Percentiles rank a stretch among this genome's conserved stretches.
Evolutionary conservation across 352 stramenopile species (phyloP).

Genomic region (Phytopythium delawarense): DNA sequence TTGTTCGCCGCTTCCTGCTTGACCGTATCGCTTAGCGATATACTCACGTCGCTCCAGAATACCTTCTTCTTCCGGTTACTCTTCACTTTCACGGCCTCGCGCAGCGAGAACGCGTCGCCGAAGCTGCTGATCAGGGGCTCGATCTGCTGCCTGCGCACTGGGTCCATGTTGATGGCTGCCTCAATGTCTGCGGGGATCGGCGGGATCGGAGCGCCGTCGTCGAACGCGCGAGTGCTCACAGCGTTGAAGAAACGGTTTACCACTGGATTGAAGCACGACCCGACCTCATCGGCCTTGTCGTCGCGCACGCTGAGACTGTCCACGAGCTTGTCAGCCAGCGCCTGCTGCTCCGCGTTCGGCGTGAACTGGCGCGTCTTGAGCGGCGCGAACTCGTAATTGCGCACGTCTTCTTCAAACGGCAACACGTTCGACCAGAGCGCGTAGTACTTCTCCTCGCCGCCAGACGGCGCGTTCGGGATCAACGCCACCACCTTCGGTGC

Average conservation of each 20-base stretch:
- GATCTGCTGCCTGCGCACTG: conserved; percentile 35
- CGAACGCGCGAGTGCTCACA: conserved; percentile 47
- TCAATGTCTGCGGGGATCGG: conserved; percentile 54
- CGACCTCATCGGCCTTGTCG: conserved; percentile 55
- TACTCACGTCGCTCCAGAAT: conserved; percentile 74
- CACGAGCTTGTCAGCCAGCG: conserved; percentile 59
- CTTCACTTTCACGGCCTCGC: conserved; percentile 66
- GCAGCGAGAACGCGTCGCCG: conserved; percentile 69
- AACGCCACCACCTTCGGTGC: conserved; percentile 72
- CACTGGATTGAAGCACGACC: conserved; percentile 67
- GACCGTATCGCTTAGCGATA: conserved; percentile 29
- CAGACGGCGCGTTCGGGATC: conserved; percentile 45
- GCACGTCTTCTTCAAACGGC: conserved; percentile 77
- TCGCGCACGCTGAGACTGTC: conserved; percentile 68
- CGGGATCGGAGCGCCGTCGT: conserved; percentile 41
- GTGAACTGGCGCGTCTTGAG: conserved; percentile 47
- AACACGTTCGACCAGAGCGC: conserved; percentile 72
- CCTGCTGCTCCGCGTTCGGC: conserved; percentile 54
- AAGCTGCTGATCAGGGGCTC: conserved; percentile 61
- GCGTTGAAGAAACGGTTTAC: conserved; percentile 70
- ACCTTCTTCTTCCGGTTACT: conserved; percentile 65
- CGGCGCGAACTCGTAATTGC: conserved; percentile 73
- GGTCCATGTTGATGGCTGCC: conserved; percentile 61
- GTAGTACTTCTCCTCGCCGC: conserved; percentile 44
- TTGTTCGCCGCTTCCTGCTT: conserved; percentile 30